Evolutionary conservation across 164 flowering plant species (phyloP).

Genomic region (Echeveria elegans): DNA sequence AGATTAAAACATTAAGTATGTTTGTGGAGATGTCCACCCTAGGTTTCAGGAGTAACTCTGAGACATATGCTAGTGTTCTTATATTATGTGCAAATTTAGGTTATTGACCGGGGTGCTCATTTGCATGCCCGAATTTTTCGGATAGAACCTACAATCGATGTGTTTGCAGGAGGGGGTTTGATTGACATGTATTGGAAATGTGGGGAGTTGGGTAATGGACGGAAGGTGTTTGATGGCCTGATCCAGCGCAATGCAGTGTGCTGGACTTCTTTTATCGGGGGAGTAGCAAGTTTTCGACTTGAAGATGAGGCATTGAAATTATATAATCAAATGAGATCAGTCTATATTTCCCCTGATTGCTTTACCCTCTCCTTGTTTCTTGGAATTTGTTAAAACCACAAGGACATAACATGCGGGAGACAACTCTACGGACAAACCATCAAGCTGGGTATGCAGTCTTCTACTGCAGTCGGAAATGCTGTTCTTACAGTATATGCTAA

Average conservation of each 20-base stretch:
- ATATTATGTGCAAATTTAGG: conserved; percentile 37
- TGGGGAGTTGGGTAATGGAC: conserved; percentile 28
- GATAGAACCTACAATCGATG: conserved; percentile 24
- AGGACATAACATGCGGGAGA: conserved; percentile 23
- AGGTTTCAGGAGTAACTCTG: conserved; percentile 33
- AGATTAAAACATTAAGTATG: conserved; percentile 22
- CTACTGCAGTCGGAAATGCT: conserved; percentile 36
- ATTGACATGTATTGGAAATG: conserved; percentile 56
- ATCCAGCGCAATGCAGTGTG: conserved; percentile 29
- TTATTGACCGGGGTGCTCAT: conserved; percentile 46
- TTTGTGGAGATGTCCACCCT: conserved; percentile 39
- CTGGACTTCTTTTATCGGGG: conserved; percentile 48
- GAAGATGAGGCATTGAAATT: conserved; percentile 34
- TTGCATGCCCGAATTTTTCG: conserved; percentile 44
- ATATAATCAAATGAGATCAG: conserved; percentile 36
- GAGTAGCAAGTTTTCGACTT: conserved; percentile 30
- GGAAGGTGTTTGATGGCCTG: conserved; percentile 29
- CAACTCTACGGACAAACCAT: conserved; percentile 30
- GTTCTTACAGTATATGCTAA: conserved; percentile 33
- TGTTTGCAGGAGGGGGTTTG: conserved; percentile 35
- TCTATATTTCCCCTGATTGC: conserved; percentile 25
- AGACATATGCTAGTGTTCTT: conserved; percentile 45
- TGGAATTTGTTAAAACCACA: conserved; percentile 30
- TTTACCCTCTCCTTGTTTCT: conserved; percentile 42
- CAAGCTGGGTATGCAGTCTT: conserved; percentile 30